Percentiles rank a stretch among this genome's conserved stretches.
phyloP scores from a whole-genome alignment of 2,329 filamentous ascomycete species.

The Fusarium duplospermum region DNA sequence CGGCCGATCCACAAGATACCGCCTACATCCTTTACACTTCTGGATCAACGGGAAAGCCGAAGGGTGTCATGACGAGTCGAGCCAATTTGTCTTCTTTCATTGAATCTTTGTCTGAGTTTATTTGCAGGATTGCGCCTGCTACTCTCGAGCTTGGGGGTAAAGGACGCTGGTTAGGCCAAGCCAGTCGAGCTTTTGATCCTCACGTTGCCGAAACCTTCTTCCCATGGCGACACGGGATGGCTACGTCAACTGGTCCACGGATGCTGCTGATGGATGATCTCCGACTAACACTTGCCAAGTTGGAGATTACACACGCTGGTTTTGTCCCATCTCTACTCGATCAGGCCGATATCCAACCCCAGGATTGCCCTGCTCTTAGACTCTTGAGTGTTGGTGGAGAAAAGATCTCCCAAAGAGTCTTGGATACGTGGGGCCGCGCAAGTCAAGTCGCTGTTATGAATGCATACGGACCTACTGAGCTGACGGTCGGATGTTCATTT shows the following conservation, averaged over 20 bases:
- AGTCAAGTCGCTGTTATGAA: background rate
- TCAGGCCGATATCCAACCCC: background rate
- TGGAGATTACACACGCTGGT: background rate
- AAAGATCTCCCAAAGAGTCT: conserved; percentile 3
- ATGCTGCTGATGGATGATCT: background rate
- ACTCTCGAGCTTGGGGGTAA: conserved; percentile 3
- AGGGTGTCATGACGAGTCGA: conserved; percentile 3
- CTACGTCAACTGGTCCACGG: background rate
- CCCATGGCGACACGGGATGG: conserved; percentile 1
- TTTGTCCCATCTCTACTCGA: conserved; percentile 1
- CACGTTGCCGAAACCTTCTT: conserved; percentile 1
- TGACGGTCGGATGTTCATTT: background rate
- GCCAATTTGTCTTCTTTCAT: conserved; percentile 1
- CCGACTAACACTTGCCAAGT: background rate
- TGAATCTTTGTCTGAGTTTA: conserved; percentile 1
- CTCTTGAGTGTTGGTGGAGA: background rate
- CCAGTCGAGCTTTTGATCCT: conserved; percentile 10
- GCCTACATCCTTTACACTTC: background rate
- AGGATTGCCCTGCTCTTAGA: background rate
- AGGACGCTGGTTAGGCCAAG: conserved; percentile 7
- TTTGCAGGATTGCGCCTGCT: background rate
- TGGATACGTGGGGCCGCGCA: background rate
- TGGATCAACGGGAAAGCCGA: conserved; percentile 1
- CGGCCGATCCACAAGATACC: background rate
- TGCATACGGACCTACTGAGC: conserved; percentile 1